These are phyloP conservation scores for Knufia fluminis DNA, from an alignment of 2,329 filamentous ascomycete species.

Conservation along the genomic window DNA sequence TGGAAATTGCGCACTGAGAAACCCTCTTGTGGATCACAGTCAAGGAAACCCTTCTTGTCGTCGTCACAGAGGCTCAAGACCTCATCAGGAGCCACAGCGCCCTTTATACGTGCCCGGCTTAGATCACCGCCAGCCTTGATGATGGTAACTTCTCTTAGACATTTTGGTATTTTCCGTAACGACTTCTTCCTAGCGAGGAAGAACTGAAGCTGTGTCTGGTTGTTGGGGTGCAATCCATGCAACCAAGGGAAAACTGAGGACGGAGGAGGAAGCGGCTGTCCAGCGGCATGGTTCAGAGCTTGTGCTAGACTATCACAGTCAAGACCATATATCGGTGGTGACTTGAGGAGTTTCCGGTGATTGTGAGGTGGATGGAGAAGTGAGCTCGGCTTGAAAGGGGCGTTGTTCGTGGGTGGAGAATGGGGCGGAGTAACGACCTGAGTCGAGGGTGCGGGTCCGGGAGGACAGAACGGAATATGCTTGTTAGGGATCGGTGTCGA, in stretches of 20 bases:
- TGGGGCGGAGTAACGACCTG: slow-evolving; percentile 52
- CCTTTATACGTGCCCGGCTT: slow-evolving; percentile 65
- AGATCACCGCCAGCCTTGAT: slow-evolving; percentile 85
- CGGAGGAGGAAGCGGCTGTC: slow-evolving; percentile 74
- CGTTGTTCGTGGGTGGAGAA: slow-evolving; percentile 53
- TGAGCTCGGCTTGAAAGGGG: slow-evolving; percentile 52
- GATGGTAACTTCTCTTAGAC: slow-evolving; percentile 70
- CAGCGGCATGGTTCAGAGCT: slow-evolving; percentile 65
- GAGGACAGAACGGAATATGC: slow-evolving; percentile 80
- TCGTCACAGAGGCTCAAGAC: slow-evolving; percentile 52
- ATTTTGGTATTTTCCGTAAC: slow-evolving; percentile 62
- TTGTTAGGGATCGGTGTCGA: slow-evolving; percentile 70
- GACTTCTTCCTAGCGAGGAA: slow-evolving; percentile 69
- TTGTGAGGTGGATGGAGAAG: slow-evolving; percentile 64
- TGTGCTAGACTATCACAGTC: slow-evolving; percentile 57
- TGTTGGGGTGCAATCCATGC: slow-evolving; percentile 81
- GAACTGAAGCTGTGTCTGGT: slow-evolving; percentile 81
- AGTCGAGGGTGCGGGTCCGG: slow-evolving; percentile 52
- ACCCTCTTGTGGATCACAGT: slow-evolving; percentile 76
- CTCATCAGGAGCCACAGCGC: slow-evolving; percentile 74
- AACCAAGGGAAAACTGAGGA: slow-evolving; percentile 92
- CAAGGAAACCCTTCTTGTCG: slow-evolving; percentile 56
- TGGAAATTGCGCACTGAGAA: slow-evolving; percentile 97
- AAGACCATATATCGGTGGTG: slow-evolving; percentile 62
- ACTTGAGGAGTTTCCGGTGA: slow-evolving; percentile 48